These are phyloP conservation scores for Mycena capillaripes DNA, from an alignment of 768 basidiomycete species.

Conservation along the genomic window DNA sequence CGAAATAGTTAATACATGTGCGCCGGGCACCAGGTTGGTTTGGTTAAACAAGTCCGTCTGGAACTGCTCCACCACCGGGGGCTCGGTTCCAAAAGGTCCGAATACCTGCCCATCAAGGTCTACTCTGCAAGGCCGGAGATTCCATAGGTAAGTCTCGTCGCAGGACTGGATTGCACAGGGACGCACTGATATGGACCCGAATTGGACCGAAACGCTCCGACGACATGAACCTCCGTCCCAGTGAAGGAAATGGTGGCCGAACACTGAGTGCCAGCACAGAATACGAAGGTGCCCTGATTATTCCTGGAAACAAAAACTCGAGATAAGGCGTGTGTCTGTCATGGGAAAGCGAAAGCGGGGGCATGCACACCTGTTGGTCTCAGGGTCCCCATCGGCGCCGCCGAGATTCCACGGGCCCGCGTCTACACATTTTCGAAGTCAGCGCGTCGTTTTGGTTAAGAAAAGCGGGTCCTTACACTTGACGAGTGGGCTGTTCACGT, in stretches of 20 bases:
- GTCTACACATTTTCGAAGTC: too few relatives aligned
- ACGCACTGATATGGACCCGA: background rate
- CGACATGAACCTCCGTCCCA: constrained; percentile 24
- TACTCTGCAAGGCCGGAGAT: constrained; percentile 7
- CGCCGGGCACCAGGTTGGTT: background rate
- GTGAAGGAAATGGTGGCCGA: constrained; percentile 4
- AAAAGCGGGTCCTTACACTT: too few relatives aligned
- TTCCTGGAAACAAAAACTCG: background rate
- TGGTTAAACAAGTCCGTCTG: constrained; percentile 25
- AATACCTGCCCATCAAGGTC: background rate
- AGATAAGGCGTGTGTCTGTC: too few relatives aligned
- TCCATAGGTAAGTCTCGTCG: background rate
- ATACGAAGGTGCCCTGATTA: constrained; percentile 11
- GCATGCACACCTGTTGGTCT: constrained; percentile 1
- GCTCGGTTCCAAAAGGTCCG: background rate
- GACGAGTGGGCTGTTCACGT: constrained; percentile 18
- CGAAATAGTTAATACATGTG: constrained; percentile 6
- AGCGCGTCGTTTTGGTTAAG: too few relatives aligned
- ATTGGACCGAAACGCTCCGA: constrained; percentile 8
- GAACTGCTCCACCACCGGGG: background rate
- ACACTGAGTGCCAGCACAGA: background rate
- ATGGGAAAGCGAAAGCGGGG: too few relatives aligned
- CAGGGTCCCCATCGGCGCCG: constrained; percentile 9
- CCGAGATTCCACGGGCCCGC: constrained; percentile 13
- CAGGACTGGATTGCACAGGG: background rate